Conservation (phyloP, 495 filamentous ascomycete species). For the Penicillium nucicola region DNA sequence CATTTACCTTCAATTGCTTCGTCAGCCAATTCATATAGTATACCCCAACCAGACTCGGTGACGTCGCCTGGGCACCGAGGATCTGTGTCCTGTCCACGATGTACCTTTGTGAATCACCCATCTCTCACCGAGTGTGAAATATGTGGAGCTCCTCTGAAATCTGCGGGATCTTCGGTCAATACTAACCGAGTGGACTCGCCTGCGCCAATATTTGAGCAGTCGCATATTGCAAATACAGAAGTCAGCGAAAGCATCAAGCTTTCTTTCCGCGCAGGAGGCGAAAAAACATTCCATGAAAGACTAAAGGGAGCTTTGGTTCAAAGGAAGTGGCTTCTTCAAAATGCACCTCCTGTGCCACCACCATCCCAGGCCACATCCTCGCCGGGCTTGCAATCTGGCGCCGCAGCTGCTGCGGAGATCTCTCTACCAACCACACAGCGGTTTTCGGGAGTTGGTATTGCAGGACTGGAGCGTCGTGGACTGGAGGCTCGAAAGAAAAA, state of each 20-base stretch:
- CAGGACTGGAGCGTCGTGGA: conserved; percentile 81
- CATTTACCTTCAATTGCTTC: conserved; percentile 18
- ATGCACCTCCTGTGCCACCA: conserved; percentile 83
- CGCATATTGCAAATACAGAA: conserved; percentile 45
- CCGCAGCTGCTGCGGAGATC: conserved; percentile 14
- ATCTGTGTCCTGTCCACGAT: conserved; percentile 69
- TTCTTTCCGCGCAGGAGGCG: conserved; percentile 86
- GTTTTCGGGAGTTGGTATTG: conserved; percentile 78
- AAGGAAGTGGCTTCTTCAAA: conserved; percentile 92
- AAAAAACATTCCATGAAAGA: conserved; percentile 85
- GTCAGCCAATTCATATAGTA: conserved; percentile 7
- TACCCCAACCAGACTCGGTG: conserved; percentile 5
- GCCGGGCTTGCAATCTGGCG: conserved; percentile 11
- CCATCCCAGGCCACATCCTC: conserved; percentile 41
- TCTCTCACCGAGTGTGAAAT: conserved; percentile 86
- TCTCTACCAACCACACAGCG: conserved; percentile 33
- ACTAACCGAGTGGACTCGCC: conserved; percentile 66
- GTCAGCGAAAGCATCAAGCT: conserved; percentile 78
- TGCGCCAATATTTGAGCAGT: conserved; percentile 57
- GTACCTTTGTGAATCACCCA: conserved; percentile 92
- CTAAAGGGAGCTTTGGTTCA: conserved; percentile 85
- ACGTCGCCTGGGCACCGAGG: not conserved
- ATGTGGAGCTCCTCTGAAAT: conserved; percentile 71
- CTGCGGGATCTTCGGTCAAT: conserved; percentile 14
- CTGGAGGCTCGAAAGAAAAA: conserved; percentile 85